Evolutionary conservation across 345 rosid species (phyloP).

Genomic region (Salix arbutifolia): DNA sequence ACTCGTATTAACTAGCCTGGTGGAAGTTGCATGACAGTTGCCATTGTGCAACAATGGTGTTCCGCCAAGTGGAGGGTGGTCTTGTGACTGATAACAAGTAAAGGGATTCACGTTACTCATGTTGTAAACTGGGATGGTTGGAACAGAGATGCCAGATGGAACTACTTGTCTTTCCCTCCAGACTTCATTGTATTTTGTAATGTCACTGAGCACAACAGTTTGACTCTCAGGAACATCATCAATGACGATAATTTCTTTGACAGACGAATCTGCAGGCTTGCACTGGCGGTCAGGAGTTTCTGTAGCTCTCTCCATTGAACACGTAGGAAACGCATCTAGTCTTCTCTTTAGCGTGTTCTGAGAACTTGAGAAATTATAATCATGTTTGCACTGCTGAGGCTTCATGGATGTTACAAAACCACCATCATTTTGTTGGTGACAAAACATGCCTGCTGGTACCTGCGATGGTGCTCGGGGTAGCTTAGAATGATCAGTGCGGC

Average conservation of each 20-base stretch:
- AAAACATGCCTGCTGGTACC: conserved; percentile 30
- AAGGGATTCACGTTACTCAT: conserved; percentile 20
- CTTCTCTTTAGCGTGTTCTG: conserved; percentile 22
- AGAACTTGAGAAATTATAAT: conserved; percentile 17
- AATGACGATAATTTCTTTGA: conserved; percentile 43
- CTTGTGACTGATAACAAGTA: conserved; percentile 36
- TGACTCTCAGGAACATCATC: conserved; percentile 50
- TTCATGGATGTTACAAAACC: conserved; percentile 25
- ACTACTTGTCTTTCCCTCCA: conserved; percentile 17
- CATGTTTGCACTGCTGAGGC: conserved; percentile 22
- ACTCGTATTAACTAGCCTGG: conserved; percentile 30
- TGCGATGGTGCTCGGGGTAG: conserved; percentile 21
- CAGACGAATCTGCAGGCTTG: conserved; percentile 23
- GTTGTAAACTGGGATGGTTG: conserved; percentile 19
- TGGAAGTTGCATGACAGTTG: conserved; percentile 19
- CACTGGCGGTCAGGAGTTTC: conserved; percentile 11
- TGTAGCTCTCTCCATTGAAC: conserved; percentile 9
- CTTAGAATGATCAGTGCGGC: conserved; percentile 8
- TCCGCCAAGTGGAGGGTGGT: conserved; percentile 19
- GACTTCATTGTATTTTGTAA: conserved; percentile 18
- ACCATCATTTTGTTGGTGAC: conserved; percentile 13
- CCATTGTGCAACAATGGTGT: conserved; percentile 13
- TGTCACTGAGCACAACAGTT: conserved; percentile 9
- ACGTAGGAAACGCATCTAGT: conserved; percentile 12
- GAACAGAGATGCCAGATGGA: conserved; percentile 28